phyloP scores from a whole-genome alignment of 768 basidiomycete species.

The Brasilioporus rufonigricans region DNA sequence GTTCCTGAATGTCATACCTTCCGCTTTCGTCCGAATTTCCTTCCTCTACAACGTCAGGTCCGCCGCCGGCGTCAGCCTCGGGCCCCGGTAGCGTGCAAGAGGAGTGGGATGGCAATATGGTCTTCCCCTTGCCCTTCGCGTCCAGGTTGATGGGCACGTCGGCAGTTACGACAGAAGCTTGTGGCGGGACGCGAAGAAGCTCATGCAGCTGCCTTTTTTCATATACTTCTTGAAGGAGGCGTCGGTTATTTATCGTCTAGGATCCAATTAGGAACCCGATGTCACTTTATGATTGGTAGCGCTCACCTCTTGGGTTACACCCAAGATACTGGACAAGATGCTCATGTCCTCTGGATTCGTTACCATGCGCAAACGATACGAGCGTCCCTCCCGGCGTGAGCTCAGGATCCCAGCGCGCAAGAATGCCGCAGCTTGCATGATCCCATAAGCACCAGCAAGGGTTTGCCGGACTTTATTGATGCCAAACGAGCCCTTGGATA shows the following conservation, averaged over 20 bases:
- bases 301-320: conserved; percentile 78
- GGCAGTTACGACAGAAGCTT: conserved; percentile 14
- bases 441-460: conserved; percentile 76
- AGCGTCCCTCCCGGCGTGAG: conserved; percentile 51
- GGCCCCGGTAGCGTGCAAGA: too few species aligned
- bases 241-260: conserved; percentile 74
- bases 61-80: conserved; percentile 23
- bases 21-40: conserved; percentile 51
- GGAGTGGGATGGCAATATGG: too few species aligned
- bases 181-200: conserved; percentile 44
- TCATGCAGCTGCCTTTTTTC: conserved; percentile 56
- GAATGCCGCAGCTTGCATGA: conserved; percentile 75
- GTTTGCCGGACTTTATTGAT: conserved; percentile 80
- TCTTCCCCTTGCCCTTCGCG: conserved; percentile 5
- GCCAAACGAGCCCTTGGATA: conserved; percentile 83
- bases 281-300: not conserved
- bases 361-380: conserved; percentile 41
- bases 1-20: conserved; percentile 52
- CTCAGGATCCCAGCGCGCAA: conserved; percentile 59
- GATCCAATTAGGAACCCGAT: not conserved
- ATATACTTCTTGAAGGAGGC: conserved; percentile 67
- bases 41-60: conserved; percentile 1
- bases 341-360: conserved; percentile 65
- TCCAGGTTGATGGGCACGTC: conserved; percentile 20
- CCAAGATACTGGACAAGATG: conserved; percentile 76